phyloP scores from a whole-genome alignment of 2,329 filamentous ascomycete species.

The Calonectria crousiana region DNA sequence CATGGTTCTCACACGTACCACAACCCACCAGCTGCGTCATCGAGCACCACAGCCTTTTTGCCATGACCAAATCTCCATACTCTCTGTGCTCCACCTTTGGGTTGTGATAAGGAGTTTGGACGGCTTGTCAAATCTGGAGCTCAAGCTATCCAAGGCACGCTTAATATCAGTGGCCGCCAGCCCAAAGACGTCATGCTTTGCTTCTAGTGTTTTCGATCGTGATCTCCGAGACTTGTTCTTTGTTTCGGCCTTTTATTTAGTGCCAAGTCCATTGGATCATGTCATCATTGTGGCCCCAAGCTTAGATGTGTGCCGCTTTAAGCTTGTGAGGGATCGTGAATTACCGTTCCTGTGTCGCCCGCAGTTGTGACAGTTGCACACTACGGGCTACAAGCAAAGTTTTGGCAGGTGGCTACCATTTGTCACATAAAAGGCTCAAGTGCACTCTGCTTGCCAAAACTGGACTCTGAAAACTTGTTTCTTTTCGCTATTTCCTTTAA shows the following conservation, averaged over 20 bases:
- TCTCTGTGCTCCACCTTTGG: neutral
- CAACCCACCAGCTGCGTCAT: constrained; percentile 4
- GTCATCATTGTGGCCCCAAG: constrained; percentile 30
- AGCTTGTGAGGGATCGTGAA: neutral
- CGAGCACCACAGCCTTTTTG: neutral
- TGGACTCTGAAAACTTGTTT: neutral
- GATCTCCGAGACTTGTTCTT: neutral
- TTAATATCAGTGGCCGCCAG: neutral
- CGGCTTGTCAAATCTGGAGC: neutral
- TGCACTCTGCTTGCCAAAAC: constrained; percentile 7
- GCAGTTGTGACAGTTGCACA: constrained; percentile 27
- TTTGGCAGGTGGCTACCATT: constrained; percentile 16
- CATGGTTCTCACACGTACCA: constrained; percentile 5
- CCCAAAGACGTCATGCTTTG: constrained; percentile 13
- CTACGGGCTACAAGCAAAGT: constrained; percentile 16
- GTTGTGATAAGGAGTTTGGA: constrained; percentile 14
- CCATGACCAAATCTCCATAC: neutral
- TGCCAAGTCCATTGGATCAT: neutral
- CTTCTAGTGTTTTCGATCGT: neutral
- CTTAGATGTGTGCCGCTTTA: constrained; percentile 21
- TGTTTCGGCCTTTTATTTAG: neutral
- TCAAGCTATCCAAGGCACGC: neutral
- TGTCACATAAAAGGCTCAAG: constrained; percentile 17
- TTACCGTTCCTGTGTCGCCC: neutral
- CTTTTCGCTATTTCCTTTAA: neutral